These are phyloP conservation scores for Debaryomyces psychrophilus DNA, from an alignment of 1,139 yeast genomes.

Conservation along the genomic window DNA sequence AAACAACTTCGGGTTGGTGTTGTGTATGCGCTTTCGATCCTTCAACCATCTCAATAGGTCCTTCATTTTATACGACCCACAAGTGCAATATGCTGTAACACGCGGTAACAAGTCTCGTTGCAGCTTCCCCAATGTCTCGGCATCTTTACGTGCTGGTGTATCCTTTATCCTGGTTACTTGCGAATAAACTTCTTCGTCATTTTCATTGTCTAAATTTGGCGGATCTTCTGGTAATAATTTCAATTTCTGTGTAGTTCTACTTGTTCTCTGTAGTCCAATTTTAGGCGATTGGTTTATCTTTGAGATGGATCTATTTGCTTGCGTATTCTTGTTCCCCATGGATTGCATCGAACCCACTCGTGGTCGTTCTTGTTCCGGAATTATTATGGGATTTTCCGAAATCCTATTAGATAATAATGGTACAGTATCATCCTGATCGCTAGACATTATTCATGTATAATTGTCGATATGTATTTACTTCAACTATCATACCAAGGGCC, in stretches of 20 bases:
- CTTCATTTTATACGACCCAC: conserved; percentile 88
- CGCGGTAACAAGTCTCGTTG: conserved; percentile 84
- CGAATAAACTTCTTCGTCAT: conserved; percentile 58
- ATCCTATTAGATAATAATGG: conserved; percentile 24
- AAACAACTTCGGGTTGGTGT: conserved; percentile 81
- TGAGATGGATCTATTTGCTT: conserved; percentile 26
- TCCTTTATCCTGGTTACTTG: conserved; percentile 86
- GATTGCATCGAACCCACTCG: conserved; percentile 4
- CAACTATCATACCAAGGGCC: not conserved
- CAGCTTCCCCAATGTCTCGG: conserved; percentile 87
- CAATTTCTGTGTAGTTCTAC: conserved; percentile 84
- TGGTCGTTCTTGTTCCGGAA: conserved; percentile 12
- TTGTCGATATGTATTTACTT: not conserved
- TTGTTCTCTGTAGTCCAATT: conserved; percentile 83
- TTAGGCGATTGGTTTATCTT: conserved; percentile 43
- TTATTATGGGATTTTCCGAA: conserved; percentile 35
- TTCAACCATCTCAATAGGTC: conserved; percentile 84
- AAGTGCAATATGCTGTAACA: conserved; percentile 94
- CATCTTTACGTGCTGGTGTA: conserved; percentile 91
- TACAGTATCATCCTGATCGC: conserved; percentile 17
- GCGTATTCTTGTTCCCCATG: conserved; percentile 11
- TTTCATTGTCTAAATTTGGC: conserved; percentile 29
- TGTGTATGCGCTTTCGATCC: conserved; percentile 72
- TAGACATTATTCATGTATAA: conserved; percentile 5
- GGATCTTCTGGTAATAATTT: conserved; percentile 87